These are phyloP conservation scores for Torulaspora gathmanii DNA, from an alignment of 805 yeast genomes.

Conservation along the genomic window DNA sequence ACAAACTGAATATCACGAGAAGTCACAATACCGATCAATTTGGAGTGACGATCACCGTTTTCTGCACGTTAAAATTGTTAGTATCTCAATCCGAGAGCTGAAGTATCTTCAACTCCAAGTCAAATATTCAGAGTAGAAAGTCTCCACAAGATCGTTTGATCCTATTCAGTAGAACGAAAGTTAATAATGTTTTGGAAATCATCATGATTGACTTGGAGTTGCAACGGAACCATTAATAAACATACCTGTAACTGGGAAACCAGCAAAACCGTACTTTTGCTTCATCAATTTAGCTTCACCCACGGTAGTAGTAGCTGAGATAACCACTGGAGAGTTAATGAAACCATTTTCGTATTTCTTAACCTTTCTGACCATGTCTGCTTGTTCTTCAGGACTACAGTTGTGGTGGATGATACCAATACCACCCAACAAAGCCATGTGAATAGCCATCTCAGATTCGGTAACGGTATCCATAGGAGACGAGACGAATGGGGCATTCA, in stretches of 20 bases:
- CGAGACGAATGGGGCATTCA: conserved; percentile 92
- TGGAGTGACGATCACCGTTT: conserved; percentile 79
- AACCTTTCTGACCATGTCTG: conserved; percentile 95
- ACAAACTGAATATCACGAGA: conserved; percentile 96
- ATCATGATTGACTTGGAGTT: conserved; percentile 40
- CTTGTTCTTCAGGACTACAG: conserved; percentile 95
- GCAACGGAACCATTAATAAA: conserved; percentile 25
- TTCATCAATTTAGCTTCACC: conserved; percentile 73
- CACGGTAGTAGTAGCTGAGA: conserved; percentile 70
- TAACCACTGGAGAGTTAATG: conserved; percentile 88
- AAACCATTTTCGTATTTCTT: conserved; percentile 97
- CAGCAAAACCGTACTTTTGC: conserved; percentile 79
- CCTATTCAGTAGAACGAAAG: conserved; percentile 99
- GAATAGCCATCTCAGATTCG: conserved; percentile 94
- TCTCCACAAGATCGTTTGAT: conserved; percentile 97
- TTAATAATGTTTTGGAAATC: conserved; percentile 55
- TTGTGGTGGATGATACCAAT: conserved; percentile 98
- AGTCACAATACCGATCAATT: conserved; percentile 90
- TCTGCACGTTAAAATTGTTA: conserved; percentile 44
- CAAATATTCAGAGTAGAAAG: conserved; percentile 39
- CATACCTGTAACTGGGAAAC: conserved; percentile 99
- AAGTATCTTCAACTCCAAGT: background rate
- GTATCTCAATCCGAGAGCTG: conserved; percentile 10
- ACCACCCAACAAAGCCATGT: conserved; percentile 98
- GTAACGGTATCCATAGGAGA: conserved; percentile 99